Base-by-base conservation (phyloP, 108 stramenopile species). In the Cylindrotheca closterium region DNA sequence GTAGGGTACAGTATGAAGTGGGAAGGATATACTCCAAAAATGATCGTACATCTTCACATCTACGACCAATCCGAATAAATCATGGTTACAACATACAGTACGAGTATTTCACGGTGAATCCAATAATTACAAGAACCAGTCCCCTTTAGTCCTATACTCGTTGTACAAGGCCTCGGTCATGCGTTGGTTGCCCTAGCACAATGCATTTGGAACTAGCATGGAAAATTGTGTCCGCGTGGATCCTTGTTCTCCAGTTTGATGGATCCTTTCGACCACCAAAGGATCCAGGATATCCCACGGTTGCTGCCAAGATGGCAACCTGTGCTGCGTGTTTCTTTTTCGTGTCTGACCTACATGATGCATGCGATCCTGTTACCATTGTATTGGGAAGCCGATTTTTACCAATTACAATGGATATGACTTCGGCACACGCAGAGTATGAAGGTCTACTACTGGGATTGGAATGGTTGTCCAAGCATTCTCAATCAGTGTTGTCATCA, bases 351-450 rank as follows among this genome's bases (percentile, higher is more conserved):
- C 17, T 25, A 17, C 5, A 55, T 17, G 55, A 28, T 29, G 55
- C 24, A 7, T 17, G 23, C 19, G 33, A 3, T 18, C 23, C 3
- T 2, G 5, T 18, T 7, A 61, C 70, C 1, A 4, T 82, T 47
- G 73, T 71, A 12, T 37, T 84, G 18, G 86, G 81, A 31, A 79
- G 78, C 0, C 59, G 59, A 32, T 49, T 51, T 31, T 30, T 87
- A 15, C 55, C 75, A 0, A 31, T 75, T 23, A 28, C 58, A 15
- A 64, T 61, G 28, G 79, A 72, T 17, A 77, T 68, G 54, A 88
- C 85, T 26, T 87, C 87, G 22, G 79, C 80, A 30, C 81, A 87
- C 58, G 81, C 74, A 5, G 87, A 62, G 26, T 85, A 86, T 55
- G 79, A 82, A 60, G 88, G 83, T 2, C 54, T 86, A 23, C 48